Percentiles rank a stretch among this genome's conserved stretches.
These are phyloP conservation scores for Neckera pumila DNA, from an alignment of 225 moss, liverwort and hornwort genomes.

Conservation along the genomic window DNA sequence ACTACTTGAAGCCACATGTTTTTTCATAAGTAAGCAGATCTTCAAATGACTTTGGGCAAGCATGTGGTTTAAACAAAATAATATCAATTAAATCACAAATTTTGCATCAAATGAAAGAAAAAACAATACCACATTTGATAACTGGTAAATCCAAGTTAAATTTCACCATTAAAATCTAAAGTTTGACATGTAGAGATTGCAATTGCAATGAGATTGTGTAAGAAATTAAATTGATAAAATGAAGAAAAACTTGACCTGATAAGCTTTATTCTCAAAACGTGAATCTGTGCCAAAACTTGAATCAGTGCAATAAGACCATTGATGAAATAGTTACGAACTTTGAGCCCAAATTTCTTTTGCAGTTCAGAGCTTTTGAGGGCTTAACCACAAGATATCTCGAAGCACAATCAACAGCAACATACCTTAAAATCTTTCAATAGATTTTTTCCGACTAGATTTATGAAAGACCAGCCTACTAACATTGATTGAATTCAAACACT, in stretches of 20 bases:
- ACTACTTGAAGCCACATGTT: not conserved
- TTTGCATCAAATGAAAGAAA: not conserved
- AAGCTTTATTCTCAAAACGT: not conserved
- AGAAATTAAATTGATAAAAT: too few relatives aligned
- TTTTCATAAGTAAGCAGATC: not conserved
- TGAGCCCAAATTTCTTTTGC: not conserved
- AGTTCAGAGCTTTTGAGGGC: not conserved
- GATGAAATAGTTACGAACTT: not conserved
- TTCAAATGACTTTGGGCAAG: not conserved
- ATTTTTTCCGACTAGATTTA: not conserved
- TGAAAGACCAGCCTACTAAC: not conserved
- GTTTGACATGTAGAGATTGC: not conserved
- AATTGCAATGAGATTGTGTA: not conserved
- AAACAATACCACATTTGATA: not conserved
- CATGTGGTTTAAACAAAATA: not conserved
- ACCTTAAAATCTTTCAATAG: not conserved
- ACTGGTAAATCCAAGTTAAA: not conserved
- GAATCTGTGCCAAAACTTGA: not conserved
- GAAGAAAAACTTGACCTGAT: not conserved
- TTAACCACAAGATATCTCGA: not conserved
- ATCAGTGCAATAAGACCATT: not conserved
- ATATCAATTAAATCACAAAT: not conserved
- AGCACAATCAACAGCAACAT: not conserved
- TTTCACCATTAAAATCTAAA: not conserved
- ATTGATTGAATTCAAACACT: not conserved